Evolutionary conservation across 179 eudicot genomes (phyloP).

Genomic region (Amaranthus tricolor): DNA sequence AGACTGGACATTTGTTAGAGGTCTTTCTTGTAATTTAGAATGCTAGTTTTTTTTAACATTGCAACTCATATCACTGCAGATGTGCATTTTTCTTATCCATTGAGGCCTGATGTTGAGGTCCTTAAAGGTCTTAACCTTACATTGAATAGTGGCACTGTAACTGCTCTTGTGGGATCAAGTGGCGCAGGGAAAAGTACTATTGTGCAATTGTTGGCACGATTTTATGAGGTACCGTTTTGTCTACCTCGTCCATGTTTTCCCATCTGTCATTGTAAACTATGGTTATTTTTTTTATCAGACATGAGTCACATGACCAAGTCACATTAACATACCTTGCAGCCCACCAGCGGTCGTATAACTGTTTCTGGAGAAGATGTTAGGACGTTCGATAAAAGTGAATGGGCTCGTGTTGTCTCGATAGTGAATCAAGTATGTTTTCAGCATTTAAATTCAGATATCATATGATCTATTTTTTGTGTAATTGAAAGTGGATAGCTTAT

Average conservation of each 20-base stretch:
- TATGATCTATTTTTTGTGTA: neutral
- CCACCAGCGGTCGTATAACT: constrained; percentile 76
- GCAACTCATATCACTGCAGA: constrained; percentile 44
- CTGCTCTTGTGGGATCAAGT: constrained; percentile 97
- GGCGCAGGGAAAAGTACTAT: constrained; percentile 98
- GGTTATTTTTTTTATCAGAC: neutral
- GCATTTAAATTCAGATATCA: neutral
- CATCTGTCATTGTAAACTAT: neutral
- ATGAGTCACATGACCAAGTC: constrained; percentile 5
- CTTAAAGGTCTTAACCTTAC: constrained; percentile 70
- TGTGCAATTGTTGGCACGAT: constrained; percentile 94
- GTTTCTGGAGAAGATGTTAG: constrained; percentile 94
- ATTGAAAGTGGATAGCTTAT: neutral
- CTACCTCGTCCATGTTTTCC: neutral
- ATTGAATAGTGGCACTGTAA: constrained; percentile 74
- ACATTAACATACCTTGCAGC: constrained; percentile 49
- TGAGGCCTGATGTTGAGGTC: constrained; percentile 87
- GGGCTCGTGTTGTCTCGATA: constrained; percentile 91
- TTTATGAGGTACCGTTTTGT: constrained; percentile 69
- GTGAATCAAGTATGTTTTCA: constrained; percentile 73
- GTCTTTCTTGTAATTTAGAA: neutral
- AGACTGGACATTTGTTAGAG: too few species aligned
- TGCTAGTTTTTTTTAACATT: constrained; percentile 10
- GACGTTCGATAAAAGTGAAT: constrained; percentile 93
- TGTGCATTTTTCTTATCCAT: constrained; percentile 89